Base-by-base conservation (phyloP, 2,329 filamentous ascomycete species). In the Ceratocystis alfenasii region DNA sequence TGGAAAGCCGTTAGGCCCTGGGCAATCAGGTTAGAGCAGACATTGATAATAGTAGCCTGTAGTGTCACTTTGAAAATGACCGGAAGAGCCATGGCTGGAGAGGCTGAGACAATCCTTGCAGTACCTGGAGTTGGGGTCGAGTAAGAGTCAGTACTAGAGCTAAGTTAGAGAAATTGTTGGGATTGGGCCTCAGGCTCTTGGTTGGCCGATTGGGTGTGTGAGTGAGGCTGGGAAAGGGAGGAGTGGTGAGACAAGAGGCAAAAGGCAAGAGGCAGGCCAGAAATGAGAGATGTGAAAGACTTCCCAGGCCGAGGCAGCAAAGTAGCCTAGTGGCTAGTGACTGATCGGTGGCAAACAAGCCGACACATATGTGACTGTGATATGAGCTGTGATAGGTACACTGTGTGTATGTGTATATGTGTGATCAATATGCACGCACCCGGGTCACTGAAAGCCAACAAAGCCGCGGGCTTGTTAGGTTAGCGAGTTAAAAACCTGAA, bases 1-100 rank as follows among this genome's bases (percentile, higher is more conserved):
- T 80, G 81, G 71, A 87, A 86, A 6, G 86, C 81, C 6, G 80
- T 80, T 68, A 94, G 82, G 66, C 79, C 76, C 75, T 94, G 90
- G 8, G 88, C 89, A 61, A 93, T 75, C 30, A 91, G 73, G 72
- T 90, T 91, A 68, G 88, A 89, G 17, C 86, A 77, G 62, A 83
- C 83, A 69, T 81, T 83, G 45, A 93, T 79, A 41, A 84, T 72
- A 25, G 83, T 82, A 22, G 86, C 83, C 76, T 92, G 88, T 62
- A 87, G 70, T 4, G 84, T 87, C 41, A 83, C 82, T 63, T 75
- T 78, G 30, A 85, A 72, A 57, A 89, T 80, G 3, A 84, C 80
- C 1, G 82, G 76, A 5, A 68, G 48, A 41, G 67, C 59, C 68
- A 69, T 69, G 25, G 33, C 63, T 12, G 10, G 50, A 22, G 45